A percentile compares a stretch with the other conserved stretches of the same genome.
These are phyloP conservation scores for Pichia sp. DNA, from an alignment of 1,139 yeast species.

Conservation along the genomic window DNA sequence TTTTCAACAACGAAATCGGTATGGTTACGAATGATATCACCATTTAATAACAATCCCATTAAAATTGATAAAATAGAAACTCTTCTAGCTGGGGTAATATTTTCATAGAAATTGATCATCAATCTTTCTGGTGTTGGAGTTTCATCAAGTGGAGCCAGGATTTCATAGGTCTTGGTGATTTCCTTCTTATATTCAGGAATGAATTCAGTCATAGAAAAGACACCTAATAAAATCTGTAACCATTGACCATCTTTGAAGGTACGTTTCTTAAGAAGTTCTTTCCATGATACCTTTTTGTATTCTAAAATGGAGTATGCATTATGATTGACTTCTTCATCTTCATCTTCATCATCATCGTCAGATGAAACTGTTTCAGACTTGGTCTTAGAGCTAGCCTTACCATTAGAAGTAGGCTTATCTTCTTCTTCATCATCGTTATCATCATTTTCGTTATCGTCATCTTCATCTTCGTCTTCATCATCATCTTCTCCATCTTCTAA, in stretches of 20 bases:
- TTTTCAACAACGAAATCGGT: slow-evolving; percentile 71
- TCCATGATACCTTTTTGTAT: slow-evolving; percentile 69
- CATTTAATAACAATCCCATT: slow-evolving; percentile 55
- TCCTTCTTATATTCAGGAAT: slow-evolving; percentile 51
- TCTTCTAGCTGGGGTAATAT: slow-evolving; percentile 48
- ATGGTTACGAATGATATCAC: slow-evolving; percentile 58
- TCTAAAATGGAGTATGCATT: slow-evolving; percentile 58
- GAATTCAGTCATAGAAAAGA: slow-evolving; percentile 60
- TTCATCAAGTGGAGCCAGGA: slow-evolving; percentile 56
- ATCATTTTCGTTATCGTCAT: slow-evolving; percentile 15
- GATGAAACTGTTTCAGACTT: no score
- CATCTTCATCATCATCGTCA: slow-evolving; percentile 23
- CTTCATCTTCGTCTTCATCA: slow-evolving; percentile 24
- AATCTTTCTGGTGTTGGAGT: slow-evolving; percentile 52
- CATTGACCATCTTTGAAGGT: slow-evolving; percentile 83
- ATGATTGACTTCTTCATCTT: slow-evolving; percentile 37
- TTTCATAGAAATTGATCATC: slow-evolving; percentile 46
- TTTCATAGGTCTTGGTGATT: slow-evolving; percentile 46
- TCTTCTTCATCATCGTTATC: slow-evolving; percentile 20
- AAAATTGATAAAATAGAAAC: slow-evolving; percentile 54
- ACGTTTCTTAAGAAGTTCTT: slow-evolving; percentile 70
- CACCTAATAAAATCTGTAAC: slow-evolving; percentile 75
- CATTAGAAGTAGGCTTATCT: no score
- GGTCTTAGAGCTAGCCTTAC: no score
- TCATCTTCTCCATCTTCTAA: slow-evolving; percentile 20